Percentiles rank a stretch among this genome's conserved stretches.
These are phyloP conservation scores for Flaveria robusta DNA, from an alignment of 129 eudicot species.

Conservation along the genomic window DNA sequence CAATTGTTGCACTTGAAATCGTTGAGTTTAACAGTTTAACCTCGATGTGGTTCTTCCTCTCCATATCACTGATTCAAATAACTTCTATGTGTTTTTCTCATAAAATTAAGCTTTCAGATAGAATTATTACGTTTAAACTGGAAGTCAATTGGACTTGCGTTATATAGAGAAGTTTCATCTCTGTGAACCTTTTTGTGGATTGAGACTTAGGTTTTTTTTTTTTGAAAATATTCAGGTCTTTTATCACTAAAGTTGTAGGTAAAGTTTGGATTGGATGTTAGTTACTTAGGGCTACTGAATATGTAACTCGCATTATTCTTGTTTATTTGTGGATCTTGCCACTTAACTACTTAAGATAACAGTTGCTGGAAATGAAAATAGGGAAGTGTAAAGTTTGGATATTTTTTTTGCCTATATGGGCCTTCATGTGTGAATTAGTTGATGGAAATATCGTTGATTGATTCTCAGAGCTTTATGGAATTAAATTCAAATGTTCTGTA, in stretches of 20 bases:
- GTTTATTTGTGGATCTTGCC: background rate
- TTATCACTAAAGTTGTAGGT: background rate
- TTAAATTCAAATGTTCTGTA: background rate
- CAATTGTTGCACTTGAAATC: constrained; percentile 1
- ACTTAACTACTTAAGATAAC: background rate
- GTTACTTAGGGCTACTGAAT: background rate
- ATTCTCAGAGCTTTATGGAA: background rate
- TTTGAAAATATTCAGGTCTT: background rate
- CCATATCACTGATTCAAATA: background rate
- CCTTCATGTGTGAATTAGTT: background rate
- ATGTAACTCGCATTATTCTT: background rate
- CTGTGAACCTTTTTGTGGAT: constrained; percentile 1
- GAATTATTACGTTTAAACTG: background rate
- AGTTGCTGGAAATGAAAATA: background rate
- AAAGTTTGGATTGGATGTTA: background rate
- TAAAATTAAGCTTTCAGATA: background rate
- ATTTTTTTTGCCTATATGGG: background rate
- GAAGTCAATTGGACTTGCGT: background rate
- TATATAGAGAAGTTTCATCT: background rate
- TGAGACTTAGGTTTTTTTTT: background rate
- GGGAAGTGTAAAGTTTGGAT: background rate
- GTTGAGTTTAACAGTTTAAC: background rate
- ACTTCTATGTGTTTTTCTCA: background rate
- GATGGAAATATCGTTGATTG: background rate
- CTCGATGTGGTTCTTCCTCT: background rate